These are phyloP conservation scores for Melampsora abietis-canadensis DNA, from an alignment of 1,284 basidiomycete species.

Conservation along the genomic window DNA sequence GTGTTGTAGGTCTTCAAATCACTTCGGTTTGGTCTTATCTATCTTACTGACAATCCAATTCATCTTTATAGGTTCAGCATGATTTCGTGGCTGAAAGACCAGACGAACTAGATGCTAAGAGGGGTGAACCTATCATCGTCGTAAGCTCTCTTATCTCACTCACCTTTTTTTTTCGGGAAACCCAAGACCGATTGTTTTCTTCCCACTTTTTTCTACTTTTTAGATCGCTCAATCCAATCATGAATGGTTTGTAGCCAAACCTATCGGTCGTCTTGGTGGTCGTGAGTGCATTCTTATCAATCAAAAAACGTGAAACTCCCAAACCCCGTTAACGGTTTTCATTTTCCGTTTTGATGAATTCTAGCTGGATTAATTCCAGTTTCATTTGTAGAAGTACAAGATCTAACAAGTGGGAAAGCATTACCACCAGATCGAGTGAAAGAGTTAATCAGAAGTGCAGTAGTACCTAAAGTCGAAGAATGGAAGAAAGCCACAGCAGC, in stretches of 20 bases:
- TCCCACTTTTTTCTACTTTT: conserved; percentile 45
- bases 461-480: conserved; percentile 90
- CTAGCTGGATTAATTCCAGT: conserved; percentile 85
- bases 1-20: conserved; percentile 15
- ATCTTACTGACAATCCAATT: not conserved
- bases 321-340: not conserved
- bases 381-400: conserved; percentile 91
- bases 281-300: conserved; percentile 52
- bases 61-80: conserved; percentile 66
- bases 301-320: not conserved
- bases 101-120: conserved; percentile 91
- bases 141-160: conserved; percentile 46
- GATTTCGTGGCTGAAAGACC: conserved; percentile 91
- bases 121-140: conserved; percentile 82
- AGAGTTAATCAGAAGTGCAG: conserved; percentile 74
- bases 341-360: not conserved
- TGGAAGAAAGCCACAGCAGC: conserved; percentile 94
- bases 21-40: not conserved
- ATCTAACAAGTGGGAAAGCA: conserved; percentile 70
- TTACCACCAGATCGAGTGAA: conserved; percentile 61
- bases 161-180: conserved; percentile 46
- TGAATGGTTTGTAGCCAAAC: conserved; percentile 68
- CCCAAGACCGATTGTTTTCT: conserved; percentile 43
- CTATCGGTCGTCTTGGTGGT: conserved; percentile 86
- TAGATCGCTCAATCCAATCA: conserved; percentile 71